A percentile compares a stretch with the other conserved stretches of the same genome.
phyloP scores from a whole-genome alignment of 208 protist genomes.

The Vickermania spadyakhi region DNA sequence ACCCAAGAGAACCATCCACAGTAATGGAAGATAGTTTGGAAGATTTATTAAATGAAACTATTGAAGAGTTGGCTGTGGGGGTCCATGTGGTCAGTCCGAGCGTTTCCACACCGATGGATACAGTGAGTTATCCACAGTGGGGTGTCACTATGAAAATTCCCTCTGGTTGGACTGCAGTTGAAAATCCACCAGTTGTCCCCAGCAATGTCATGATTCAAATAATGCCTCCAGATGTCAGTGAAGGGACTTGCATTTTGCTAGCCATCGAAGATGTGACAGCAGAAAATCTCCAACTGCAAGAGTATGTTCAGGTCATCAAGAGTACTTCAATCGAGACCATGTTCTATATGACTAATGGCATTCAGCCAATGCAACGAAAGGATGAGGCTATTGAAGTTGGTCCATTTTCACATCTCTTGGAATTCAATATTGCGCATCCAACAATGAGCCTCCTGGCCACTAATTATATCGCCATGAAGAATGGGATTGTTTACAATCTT shows the following conservation, averaged over 20 bases:
- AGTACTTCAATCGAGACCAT: neutral
- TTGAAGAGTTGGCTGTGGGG: neutral
- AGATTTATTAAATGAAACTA: neutral
- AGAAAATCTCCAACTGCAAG: neutral
- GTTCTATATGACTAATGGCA: neutral
- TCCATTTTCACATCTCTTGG: neutral
- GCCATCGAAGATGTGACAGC: neutral
- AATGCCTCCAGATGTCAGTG: neutral
- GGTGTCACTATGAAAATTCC: neutral
- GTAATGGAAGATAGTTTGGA: neutral
- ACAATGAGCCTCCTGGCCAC: neutral
- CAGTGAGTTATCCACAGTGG: neutral
- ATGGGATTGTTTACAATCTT: neutral
- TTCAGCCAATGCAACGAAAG: slow-evolving; percentile 1
- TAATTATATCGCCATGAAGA: neutral
- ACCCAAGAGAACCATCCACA: too few relatives aligned
- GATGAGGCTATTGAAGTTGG: neutral
- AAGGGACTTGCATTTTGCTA: neutral
- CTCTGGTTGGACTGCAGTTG: neutral
- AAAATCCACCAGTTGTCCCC: neutral
- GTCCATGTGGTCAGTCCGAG: neutral
- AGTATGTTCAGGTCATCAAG: neutral
- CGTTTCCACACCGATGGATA: neutral
- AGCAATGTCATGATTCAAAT: neutral
- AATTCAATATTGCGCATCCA: neutral